Base-by-base conservation (phyloP, 768 basidiomycete species). In the Leccinum rimulosum region DNA sequence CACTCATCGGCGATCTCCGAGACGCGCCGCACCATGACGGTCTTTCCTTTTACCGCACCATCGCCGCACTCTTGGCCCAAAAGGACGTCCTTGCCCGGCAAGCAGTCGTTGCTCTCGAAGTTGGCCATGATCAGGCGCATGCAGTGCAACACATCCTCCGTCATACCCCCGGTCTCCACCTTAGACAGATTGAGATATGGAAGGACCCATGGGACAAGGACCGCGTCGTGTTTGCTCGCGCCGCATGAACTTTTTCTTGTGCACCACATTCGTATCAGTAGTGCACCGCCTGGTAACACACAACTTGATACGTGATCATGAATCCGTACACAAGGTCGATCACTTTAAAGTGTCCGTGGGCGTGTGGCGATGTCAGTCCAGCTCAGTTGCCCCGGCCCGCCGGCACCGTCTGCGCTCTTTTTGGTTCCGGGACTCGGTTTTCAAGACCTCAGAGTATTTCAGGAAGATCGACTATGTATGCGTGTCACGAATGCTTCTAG, bases 181-280 rank as follows among this genome's bases (percentile, higher is more conserved):
- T 61, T 66, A 73, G 36, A 80, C 84, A 5, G 82, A 40, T 58
- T 1, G 62, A 88, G 66, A 80, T 91, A 38, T 95, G 92, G 93
- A 70, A 72, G 60, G 94, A 95, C 73, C 88, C 87, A 60, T 95
- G 87, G 86, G 85, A 83, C 50, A 83, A 82, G 63, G 80, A 87
- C 59, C 83, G 93, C 61, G 85, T 88, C 51, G 87, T 95, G 15
- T 70, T 90, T 61, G 88, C 78, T 25, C 78, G 69, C 68, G 72
- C n/a, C 59, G 57, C 72, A 65, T 78, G 71, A 79, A 8, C 43
- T 17, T 38, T 38, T 25, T 14, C n/a, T 27, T 47, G 33, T 19
- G n/a, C 30, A 31, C 57, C 47, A 33, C 25, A 40, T 4, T 19
- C 35, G 45, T 22, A 45, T 66, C 64, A 52, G 31, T 33, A 28